Base-by-base conservation (phyloP, 202 grass and related monocot species). In the Brachypodium distachyon region DNA sequence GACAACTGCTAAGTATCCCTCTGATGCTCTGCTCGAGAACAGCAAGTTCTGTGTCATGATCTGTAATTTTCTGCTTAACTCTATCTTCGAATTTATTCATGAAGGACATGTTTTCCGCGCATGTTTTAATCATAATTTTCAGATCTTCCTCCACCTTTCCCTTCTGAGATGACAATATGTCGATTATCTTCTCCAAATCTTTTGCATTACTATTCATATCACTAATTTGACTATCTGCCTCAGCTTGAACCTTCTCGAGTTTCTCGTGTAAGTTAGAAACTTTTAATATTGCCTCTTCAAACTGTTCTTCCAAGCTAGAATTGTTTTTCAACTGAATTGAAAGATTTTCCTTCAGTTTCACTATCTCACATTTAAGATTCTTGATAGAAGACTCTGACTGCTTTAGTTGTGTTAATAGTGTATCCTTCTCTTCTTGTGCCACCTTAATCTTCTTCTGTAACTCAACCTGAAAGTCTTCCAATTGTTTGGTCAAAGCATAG, bases 31-130 rank as follows among this genome's bases (percentile, higher is more conserved):
- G 67, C 41, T 54, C 65, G 25, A 91, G 75, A 49, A 52, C 44
- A 57, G 12, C 38, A 41, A 91, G 55, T 73, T 58, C 7, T 23
- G 47, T 65, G 77, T 87, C 84, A 39, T 87, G 71, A 70, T 73
- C 75, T 32, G 74, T 43, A 81, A 97, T 76, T 86, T 87, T 89
- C 7, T 67, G 32, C 31, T 29, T 77, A 55, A 91, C 52, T 75
- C 55, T 84, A 21, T 90, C 81, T 82, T 93, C 90, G 17, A 90
- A 77, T 12, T 83, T 73, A 26, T 83, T 78, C 77, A 86, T 50
- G 27, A 76, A 82, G 26, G 78, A 49, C 48, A 83, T 57, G 39
- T 77, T 90, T 70, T 68, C 70, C 21, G 25, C 58, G 52, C 73
- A 91, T 81, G 71, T 44, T 47, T 72, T 61, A 53, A 80, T 80